phyloP scores from a whole-genome alignment of 225 moss, liverwort and hornwort genomes.

The Antitrichia curtipendula region DNA sequence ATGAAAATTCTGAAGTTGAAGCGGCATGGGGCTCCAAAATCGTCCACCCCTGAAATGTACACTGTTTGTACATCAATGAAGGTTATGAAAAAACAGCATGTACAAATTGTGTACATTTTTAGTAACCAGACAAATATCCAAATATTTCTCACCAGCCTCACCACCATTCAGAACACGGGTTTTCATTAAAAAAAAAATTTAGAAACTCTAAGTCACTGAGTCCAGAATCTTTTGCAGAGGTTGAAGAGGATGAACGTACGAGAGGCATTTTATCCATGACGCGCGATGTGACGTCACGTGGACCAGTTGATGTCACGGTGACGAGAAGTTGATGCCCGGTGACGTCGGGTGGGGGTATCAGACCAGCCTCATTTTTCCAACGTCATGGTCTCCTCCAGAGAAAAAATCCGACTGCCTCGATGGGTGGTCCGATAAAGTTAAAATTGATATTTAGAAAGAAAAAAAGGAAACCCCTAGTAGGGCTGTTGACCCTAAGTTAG shows the following conservation, averaged over 20 bases:
- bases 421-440: background rate
- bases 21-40: no score
- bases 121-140: no score
- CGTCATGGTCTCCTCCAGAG: background rate
- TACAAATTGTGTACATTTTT: no score
- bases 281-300: background rate
- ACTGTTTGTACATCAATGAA: no score
- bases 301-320: background rate
- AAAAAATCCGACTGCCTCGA: background rate
- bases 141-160: no score
- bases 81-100: no score
- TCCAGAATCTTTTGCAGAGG: no score
- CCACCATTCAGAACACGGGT: background rate
- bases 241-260: background rate
- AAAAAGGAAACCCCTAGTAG: no score
- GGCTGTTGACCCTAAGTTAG: no score
- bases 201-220: background rate
- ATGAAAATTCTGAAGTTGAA: no score
- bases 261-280: background rate
- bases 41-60: no score
- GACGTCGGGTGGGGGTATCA: background rate
- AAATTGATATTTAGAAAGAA: no score
- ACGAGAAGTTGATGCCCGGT: background rate
- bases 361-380: background rate
- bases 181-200: background rate